These are phyloP conservation scores for Debaryomycetaceae sp. DNA, from an alignment of 1,139 yeast genomes.

Conservation along the genomic window DNA sequence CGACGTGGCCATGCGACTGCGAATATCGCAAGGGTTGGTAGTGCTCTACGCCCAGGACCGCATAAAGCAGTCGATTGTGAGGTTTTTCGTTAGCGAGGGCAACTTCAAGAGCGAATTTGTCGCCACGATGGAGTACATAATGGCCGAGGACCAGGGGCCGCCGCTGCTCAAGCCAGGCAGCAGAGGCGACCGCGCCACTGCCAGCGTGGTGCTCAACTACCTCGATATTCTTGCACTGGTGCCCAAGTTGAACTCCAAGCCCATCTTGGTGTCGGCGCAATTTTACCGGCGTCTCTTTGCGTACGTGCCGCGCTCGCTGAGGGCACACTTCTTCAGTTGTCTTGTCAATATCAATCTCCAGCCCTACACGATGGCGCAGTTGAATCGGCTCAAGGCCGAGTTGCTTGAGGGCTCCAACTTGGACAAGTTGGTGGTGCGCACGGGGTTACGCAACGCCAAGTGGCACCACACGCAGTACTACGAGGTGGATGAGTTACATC, in stretches of 20 bases:
- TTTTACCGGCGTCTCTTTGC: constrained; percentile 19
- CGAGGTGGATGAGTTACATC: constrained; percentile 17
- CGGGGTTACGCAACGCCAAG: constrained; percentile 33
- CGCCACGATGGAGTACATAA: constrained; percentile 5
- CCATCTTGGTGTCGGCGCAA: constrained; percentile 18
- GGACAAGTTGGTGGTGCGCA: constrained; percentile 31
- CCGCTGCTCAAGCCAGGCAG: neutral
- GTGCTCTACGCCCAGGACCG: constrained; percentile 15
- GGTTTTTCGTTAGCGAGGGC: constrained; percentile 16
- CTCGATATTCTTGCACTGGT: constrained; percentile 20
- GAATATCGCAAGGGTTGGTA: constrained; percentile 14
- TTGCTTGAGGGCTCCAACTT: constrained; percentile 26
- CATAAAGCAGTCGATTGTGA: constrained; percentile 27
- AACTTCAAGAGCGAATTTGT: constrained; percentile 5
- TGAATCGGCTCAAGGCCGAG: constrained; percentile 20
- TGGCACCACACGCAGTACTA: constrained; percentile 32
- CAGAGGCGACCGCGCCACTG: neutral
- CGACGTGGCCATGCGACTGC: constrained; percentile 14
- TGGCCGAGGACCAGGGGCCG: constrained; percentile 1
- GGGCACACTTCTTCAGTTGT: constrained; percentile 27
- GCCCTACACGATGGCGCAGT: constrained; percentile 14
- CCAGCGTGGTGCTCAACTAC: constrained; percentile 21
- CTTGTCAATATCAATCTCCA: constrained; percentile 32
- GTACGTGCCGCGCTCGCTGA: constrained; percentile 17
- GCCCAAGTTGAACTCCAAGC: constrained; percentile 19